Percentiles rank a stretch among this genome's conserved stretches.
Conservation (phyloP, 2,329 filamentous ascomycete species). For the Fusarium sp. region DNA sequence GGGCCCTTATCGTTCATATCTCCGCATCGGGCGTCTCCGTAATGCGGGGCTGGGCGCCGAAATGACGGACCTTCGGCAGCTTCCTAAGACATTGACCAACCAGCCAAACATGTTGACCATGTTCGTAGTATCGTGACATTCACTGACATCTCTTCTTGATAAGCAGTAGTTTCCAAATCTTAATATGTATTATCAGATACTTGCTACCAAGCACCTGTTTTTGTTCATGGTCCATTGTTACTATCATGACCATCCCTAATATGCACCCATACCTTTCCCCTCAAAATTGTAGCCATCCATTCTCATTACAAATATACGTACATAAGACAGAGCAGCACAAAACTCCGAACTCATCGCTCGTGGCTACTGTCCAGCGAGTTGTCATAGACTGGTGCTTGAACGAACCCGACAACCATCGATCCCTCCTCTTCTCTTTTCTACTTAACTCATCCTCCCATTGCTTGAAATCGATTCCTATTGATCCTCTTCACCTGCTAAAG, state of each 20-base stretch:
- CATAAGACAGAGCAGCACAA: constrained; percentile 36
- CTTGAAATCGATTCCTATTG: neutral
- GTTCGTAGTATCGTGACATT: neutral
- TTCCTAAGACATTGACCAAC: constrained; percentile 8
- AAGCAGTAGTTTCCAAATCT: neutral
- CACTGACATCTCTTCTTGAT: neutral
- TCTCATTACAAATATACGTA: constrained; percentile 40
- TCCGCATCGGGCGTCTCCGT: constrained; percentile 43
- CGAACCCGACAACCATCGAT: constrained; percentile 20
- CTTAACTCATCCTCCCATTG: neutral
- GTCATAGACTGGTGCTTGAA: constrained; percentile 36
- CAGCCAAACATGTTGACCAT: neutral
- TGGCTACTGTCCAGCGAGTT: constrained; percentile 33
- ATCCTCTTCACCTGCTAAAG: neutral
- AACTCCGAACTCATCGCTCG: constrained; percentile 44
- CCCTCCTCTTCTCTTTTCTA: constrained; percentile 12
- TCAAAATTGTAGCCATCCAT: constrained; percentile 23
- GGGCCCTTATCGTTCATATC: constrained; percentile 34
- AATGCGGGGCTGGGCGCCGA: constrained; percentile 42
- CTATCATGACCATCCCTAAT: constrained; percentile 36
- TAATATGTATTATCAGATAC: constrained; percentile 35
- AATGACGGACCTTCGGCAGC: constrained; percentile 18
- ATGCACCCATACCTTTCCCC: constrained; percentile 18
- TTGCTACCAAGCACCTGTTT: constrained; percentile 38
- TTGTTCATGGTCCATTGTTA: constrained; percentile 35